Conservation (phyloP, 495 filamentous ascomycete species). For the Hypoxylon cercidicola region DNA sequence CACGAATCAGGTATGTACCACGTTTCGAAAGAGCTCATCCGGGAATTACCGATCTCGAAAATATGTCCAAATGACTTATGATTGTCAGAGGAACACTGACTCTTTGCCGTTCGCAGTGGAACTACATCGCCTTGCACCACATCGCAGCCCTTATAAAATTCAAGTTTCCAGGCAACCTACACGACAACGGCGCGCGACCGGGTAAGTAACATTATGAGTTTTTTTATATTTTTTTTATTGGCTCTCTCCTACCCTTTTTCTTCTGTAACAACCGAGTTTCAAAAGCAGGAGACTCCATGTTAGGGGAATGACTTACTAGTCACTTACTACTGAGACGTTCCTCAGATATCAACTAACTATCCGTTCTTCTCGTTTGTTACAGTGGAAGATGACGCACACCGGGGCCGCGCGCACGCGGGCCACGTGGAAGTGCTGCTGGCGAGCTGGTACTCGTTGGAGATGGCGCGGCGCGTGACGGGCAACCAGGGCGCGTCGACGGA, state of each 20-base stretch:
- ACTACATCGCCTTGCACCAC: conserved; percentile 30
- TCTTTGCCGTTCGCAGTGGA: conserved; percentile 15
- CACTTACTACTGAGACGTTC: too few species aligned
- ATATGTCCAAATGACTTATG: background rate
- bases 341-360: too few species aligned
- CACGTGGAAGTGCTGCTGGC: conserved; percentile 44
- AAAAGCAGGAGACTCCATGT: too few species aligned
- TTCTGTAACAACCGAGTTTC: too few species aligned
- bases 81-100: background rate
- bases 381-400: conserved; percentile 9
- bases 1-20: conserved; percentile 3
- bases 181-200: conserved; percentile 19
- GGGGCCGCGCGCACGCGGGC: conserved; percentile 40
- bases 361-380: too few species aligned
- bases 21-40: background rate
- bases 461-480: conserved; percentile 1
- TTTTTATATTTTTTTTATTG: too few species aligned
- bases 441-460: conserved; percentile 32
- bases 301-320: too few species aligned
- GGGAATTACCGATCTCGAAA: background rate
- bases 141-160: conserved; percentile 29
- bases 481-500: background rate
- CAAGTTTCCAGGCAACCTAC: conserved; percentile 30
- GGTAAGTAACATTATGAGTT: too few species aligned
- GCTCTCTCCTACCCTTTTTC: too few species aligned